Conservation (phyloP, 768 basidiomycete species). For the Ramaria sp. region DNA sequence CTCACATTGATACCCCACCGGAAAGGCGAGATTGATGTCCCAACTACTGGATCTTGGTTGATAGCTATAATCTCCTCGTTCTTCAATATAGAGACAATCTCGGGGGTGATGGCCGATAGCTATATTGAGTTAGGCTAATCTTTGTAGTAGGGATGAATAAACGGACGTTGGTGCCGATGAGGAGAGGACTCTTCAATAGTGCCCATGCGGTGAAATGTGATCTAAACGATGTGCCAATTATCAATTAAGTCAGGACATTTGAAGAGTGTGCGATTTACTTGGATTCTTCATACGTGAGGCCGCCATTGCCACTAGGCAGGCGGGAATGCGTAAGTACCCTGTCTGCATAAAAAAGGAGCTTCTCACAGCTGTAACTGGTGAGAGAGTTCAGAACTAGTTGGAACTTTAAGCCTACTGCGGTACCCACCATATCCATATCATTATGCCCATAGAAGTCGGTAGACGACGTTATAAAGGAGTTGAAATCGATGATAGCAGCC, state of each 20-base stretch:
- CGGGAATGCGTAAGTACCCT: slow-evolving; percentile 2
- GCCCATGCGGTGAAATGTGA: slow-evolving; percentile 68
- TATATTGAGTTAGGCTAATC: slow-evolving; percentile 16
- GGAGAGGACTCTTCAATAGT: slow-evolving; percentile 55
- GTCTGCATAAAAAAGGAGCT: background rate
- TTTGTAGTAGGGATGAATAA: slow-evolving; percentile 1
- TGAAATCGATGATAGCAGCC: slow-evolving; percentile 41
- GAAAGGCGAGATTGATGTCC: slow-evolving; percentile 54
- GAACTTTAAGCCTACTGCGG: background rate
- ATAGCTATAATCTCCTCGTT: slow-evolving; percentile 59
- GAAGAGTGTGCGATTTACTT: slow-evolving; percentile 21
- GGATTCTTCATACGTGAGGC: slow-evolving; percentile 47
- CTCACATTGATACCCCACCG: slow-evolving; percentile 57
- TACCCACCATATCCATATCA: slow-evolving; percentile 28
- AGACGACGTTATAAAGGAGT: slow-evolving; percentile 52
- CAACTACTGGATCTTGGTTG: slow-evolving; percentile 55
- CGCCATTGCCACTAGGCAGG: slow-evolving; percentile 44
- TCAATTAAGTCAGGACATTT: background rate
- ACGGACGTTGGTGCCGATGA: slow-evolving; percentile 49
- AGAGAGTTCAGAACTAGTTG: background rate
- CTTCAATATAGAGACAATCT: slow-evolving; percentile 43
- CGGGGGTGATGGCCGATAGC: slow-evolving; percentile 40
- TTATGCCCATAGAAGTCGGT: slow-evolving; percentile 60
- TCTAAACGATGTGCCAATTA: background rate
- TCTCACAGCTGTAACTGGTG: slow-evolving; percentile 44